These are phyloP conservation scores for Fusarium haematococcum DNA, from an alignment of 2,329 filamentous ascomycete genomes.

Conservation along the genomic window DNA sequence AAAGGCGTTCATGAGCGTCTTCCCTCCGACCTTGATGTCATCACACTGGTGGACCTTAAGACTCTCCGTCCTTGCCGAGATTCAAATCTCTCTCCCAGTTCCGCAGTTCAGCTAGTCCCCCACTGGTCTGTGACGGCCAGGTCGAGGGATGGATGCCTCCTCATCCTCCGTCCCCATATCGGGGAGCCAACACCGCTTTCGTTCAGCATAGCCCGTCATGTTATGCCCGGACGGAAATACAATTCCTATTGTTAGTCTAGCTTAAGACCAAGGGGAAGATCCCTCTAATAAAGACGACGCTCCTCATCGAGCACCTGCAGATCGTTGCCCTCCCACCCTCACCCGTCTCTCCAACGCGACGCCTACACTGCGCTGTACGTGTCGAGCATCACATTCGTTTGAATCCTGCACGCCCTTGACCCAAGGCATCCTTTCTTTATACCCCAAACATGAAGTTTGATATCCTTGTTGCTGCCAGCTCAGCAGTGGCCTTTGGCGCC, in stretches of 20 bases:
- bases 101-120: slow-evolving; percentile 1
- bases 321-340: slow-evolving; percentile 26
- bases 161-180: slow-evolving; percentile 1
- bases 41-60: neutral
- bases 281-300: slow-evolving; percentile 18
- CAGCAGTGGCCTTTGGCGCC: slow-evolving; percentile 8
- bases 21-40: neutral
- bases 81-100: neutral
- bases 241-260: neutral
- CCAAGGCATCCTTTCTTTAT: neutral
- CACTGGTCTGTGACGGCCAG: neutral
- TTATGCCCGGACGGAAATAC: neutral
- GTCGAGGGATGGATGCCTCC: slow-evolving; percentile 2
- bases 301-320: slow-evolving; percentile 15
- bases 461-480: slow-evolving; percentile 17
- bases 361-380: neutral
- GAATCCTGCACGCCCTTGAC: neutral
- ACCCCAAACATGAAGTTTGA: slow-evolving; percentile 28
- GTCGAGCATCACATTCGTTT: slow-evolving; percentile 2
- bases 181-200: neutral
- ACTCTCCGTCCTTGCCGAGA: neutral
- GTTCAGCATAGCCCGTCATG: neutral
- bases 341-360: neutral
- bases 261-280: neutral
- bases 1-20: neutral